Percentiles rank a stretch among this genome's conserved stretches.
Evolutionary conservation across 2,329 filamentous ascomycete genomes (phyloP).

Genomic region (Dendryphion nanum): DNA sequence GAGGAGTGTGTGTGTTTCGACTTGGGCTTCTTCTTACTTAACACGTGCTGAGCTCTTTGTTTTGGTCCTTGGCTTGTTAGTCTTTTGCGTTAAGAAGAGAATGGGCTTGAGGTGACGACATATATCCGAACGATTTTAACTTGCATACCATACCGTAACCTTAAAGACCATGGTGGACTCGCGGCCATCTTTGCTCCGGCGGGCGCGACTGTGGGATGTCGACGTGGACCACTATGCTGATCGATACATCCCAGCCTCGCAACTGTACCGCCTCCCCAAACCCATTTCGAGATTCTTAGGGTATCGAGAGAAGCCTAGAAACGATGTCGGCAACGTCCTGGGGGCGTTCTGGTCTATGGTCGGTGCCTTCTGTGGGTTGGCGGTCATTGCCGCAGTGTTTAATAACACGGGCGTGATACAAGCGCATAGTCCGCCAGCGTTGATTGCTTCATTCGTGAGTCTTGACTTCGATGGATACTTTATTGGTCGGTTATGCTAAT

Average conservation of each 20-base stretch:
- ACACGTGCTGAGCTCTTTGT: too few relatives aligned
- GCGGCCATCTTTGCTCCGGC: too few relatives aligned
- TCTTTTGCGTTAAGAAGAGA: too few relatives aligned
- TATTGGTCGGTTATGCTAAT: too few relatives aligned
- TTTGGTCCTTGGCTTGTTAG: too few relatives aligned
- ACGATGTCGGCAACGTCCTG: constrained; percentile 43
- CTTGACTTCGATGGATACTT: too few relatives aligned
- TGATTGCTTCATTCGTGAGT: constrained; percentile 45
- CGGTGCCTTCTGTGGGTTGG: constrained; percentile 45
- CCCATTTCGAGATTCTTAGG: constrained; percentile 66
- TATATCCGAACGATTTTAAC: too few relatives aligned
- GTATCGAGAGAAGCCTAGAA: constrained; percentile 36
- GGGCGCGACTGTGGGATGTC: constrained; percentile 51
- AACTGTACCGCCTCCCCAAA: constrained; percentile 62
- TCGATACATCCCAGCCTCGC: constrained; percentile 64
- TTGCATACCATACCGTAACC: too few relatives aligned
- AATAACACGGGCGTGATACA: constrained; percentile 40
- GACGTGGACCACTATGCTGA: constrained; percentile 78
- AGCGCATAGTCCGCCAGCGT: constrained; percentile 40
- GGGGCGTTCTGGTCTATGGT: constrained; percentile 44
- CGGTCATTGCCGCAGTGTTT: constrained; percentile 43
- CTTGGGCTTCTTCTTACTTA: too few relatives aligned
- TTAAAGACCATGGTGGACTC: too few relatives aligned
- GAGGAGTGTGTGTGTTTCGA: too few relatives aligned
- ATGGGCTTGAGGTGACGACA: neutral